A percentile compares a stretch with the other conserved stretches of the same genome.
Conservation (phyloP, 164 flowering plant species). For the Umbilicus rupestris region DNA sequence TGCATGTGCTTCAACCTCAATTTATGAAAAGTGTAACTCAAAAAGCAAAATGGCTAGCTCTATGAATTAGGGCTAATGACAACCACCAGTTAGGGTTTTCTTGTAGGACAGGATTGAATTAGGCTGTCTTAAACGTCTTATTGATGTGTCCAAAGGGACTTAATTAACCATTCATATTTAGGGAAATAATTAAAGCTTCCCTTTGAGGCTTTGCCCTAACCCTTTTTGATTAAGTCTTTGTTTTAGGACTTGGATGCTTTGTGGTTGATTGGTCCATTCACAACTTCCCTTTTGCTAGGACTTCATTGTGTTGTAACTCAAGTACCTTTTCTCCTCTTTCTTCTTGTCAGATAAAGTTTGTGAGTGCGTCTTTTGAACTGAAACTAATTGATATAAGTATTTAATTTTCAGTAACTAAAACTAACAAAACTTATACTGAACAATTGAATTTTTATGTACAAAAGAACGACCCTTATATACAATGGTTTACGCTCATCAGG, state of each 20-base stretch:
- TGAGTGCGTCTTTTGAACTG: too few relatives aligned
- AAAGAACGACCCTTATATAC: too few relatives aligned
- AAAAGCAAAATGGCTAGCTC: background rate
- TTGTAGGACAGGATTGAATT: conserved; percentile 5
- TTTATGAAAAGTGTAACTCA: conserved; percentile 4
- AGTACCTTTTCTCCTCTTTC: conserved; percentile 1
- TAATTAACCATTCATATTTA: conserved; percentile 6
- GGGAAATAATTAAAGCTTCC: background rate
- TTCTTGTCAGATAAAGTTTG: too few relatives aligned
- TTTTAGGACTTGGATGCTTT: background rate
- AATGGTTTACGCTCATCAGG: too few relatives aligned
- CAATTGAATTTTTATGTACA: too few relatives aligned
- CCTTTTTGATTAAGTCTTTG: background rate
- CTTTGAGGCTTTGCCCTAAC: conserved; percentile 1
- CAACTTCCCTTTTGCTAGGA: background rate
- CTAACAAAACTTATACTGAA: too few relatives aligned
- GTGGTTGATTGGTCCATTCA: conserved; percentile 2
- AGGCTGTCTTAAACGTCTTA: conserved; percentile 6
- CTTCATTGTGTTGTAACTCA: background rate
- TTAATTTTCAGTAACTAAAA: too few relatives aligned
- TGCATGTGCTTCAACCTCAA: conserved; percentile 5
- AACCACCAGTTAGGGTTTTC: conserved; percentile 1
- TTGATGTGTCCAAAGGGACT: conserved; percentile 3
- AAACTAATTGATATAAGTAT: too few relatives aligned
- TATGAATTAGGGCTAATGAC: background rate